Percentiles rank a stretch among this genome's conserved stretches.
Evolutionary conservation across 805 yeast genomes (phyloP).

Genomic region (Scheffersomyces lignosus): DNA sequence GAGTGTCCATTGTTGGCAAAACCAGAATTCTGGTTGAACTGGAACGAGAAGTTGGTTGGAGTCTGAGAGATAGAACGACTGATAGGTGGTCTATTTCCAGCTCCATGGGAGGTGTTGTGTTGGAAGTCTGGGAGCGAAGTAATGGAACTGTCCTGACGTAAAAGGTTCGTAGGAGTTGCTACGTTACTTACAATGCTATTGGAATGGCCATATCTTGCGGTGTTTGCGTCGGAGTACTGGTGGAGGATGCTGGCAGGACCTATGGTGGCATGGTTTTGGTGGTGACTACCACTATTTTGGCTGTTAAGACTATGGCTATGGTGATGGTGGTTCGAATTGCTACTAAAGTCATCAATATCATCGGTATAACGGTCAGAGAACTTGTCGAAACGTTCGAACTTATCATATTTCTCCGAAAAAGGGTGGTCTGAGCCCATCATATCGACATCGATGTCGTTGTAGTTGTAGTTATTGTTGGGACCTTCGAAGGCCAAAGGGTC

Average conservation of each 20-base stretch:
- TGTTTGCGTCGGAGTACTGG: not conserved
- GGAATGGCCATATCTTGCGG: not conserved
- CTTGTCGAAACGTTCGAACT: too few species aligned
- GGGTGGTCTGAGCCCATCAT: not conserved
- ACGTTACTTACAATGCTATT: constrained; percentile 9
- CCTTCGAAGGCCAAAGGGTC: constrained; percentile 54
- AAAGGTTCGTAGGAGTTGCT: constrained; percentile 20
- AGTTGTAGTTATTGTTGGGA: constrained; percentile 22
- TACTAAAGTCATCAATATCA: not conserved
- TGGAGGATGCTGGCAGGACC: constrained; percentile 9
- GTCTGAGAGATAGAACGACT: constrained; percentile 18
- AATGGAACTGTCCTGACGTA: constrained; percentile 27
- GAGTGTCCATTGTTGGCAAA: too few species aligned
- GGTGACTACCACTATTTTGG: too few species aligned
- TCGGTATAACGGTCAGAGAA: too few species aligned
- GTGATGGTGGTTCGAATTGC: not conserved
- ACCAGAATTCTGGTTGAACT: not conserved
- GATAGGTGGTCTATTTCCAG: not conserved
- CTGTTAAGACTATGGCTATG: not conserved
- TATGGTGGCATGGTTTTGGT: constrained; percentile 5
- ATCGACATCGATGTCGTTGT: constrained; percentile 1
- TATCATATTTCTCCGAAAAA: too few species aligned
- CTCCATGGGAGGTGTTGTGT: constrained; percentile 4
- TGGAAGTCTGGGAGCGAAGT: constrained; percentile 32
- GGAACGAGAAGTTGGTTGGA: constrained; percentile 10